A percentile compares a stretch with the other conserved stretches of the same genome.
phyloP scores from a whole-genome alignment of 495 filamentous ascomycete genomes.

The Neurospora tetraspora region DNA sequence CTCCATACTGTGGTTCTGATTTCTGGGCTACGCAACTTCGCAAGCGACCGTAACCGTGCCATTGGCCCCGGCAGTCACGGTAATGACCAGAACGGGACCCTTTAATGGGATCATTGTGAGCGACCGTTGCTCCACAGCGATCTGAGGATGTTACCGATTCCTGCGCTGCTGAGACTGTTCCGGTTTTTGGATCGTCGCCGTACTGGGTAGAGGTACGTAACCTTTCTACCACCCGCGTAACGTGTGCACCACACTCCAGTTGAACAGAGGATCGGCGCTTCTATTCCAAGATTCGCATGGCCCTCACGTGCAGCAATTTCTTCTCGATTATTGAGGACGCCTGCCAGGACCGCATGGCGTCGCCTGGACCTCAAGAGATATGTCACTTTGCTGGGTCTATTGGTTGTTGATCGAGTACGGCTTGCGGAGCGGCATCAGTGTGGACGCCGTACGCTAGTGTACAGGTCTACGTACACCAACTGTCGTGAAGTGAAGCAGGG shows the following conservation, averaged over 20 bases:
- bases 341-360: background rate
- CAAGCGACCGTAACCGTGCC: slow-evolving; percentile 16
- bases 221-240: slow-evolving; percentile 2
- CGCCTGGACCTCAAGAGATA: background rate
- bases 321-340: background rate
- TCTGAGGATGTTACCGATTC: slow-evolving; percentile 1
- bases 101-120: background rate
- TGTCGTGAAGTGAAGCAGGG: background rate
- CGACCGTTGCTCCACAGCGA: slow-evolving; percentile 7
- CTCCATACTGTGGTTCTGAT: background rate
- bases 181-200: slow-evolving; percentile 4
- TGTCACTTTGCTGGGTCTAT: background rate
- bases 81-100: slow-evolving; percentile 9
- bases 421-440: background rate
- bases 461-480: background rate
- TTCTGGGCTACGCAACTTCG: background rate
- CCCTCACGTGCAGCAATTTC: background rate
- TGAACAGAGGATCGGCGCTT: slow-evolving; percentile 8
- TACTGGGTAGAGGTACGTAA: background rate
- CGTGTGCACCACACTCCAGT: background rate
- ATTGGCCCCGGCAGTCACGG: slow-evolving; percentile 5
- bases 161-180: slow-evolving; percentile 4
- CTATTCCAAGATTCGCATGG: background rate
- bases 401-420: background rate
- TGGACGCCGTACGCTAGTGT: background rate